A percentile compares a stretch with the other conserved stretches of the same genome.
These are phyloP conservation scores for Clarireedia hainanense DNA, from an alignment of 2,329 filamentous ascomycete species.

Conservation along the genomic window DNA sequence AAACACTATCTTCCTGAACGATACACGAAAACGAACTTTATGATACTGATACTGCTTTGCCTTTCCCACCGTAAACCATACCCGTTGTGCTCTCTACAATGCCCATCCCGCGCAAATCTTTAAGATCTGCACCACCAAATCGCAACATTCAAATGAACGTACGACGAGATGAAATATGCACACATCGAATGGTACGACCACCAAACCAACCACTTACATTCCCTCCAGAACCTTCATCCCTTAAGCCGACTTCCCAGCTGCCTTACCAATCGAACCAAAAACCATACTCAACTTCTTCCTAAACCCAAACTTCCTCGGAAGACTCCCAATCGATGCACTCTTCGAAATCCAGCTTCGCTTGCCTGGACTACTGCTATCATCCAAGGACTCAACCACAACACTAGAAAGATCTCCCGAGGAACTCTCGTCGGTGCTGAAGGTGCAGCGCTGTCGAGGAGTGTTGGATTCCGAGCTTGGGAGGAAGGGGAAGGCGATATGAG, in stretches of 20 bases:
- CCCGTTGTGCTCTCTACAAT: neutral
- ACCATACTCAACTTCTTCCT: constrained; percentile 6
- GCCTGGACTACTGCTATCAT: too few relatives aligned
- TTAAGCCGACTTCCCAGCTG: neutral
- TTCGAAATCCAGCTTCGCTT: too few relatives aligned
- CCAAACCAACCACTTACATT: too few relatives aligned
- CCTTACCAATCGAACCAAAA: constrained; percentile 4
- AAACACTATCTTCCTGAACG: neutral
- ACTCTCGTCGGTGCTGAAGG: neutral
- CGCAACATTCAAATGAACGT: too few relatives aligned
- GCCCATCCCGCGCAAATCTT: too few relatives aligned
- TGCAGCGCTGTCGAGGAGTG: neutral
- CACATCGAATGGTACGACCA: too few relatives aligned
- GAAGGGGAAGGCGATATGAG: neutral
- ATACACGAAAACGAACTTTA: neutral
- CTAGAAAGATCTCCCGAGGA: neutral
- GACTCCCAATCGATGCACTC: neutral
- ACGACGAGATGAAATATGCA: too few relatives aligned
- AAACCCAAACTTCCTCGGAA: neutral
- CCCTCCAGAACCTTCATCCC: neutral
- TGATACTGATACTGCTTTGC: neutral
- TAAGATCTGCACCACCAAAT: too few relatives aligned
- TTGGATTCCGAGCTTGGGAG: neutral
- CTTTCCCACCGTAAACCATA: neutral
- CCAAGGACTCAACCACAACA: too few relatives aligned